These are phyloP conservation scores for Suhomyces guaymorum DNA, from an alignment of 1,139 yeast species.

Conservation along the genomic window DNA sequence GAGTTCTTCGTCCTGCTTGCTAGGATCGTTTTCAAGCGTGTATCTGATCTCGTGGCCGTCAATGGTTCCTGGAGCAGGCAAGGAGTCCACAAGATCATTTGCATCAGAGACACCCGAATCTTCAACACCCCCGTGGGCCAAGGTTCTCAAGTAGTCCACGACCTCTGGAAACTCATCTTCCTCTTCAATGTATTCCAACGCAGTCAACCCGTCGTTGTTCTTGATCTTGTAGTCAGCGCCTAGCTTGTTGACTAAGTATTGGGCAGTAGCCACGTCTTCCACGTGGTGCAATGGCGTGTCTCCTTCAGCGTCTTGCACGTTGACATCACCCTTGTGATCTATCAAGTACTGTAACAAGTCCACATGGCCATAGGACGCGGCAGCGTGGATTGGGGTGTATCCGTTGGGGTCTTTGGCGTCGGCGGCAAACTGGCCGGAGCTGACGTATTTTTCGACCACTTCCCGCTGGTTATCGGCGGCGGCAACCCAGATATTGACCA, in stretches of 20 bases:
- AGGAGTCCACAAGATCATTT: constrained; percentile 21
- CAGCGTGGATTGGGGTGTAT: constrained; percentile 95
- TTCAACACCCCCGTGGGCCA: constrained; percentile 40
- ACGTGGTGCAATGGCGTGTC: constrained; percentile 94
- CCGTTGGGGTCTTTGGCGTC: constrained; percentile 88
- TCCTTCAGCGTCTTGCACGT: constrained; percentile 83
- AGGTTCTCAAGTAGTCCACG: constrained; percentile 56
- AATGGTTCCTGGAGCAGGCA: constrained; percentile 44
- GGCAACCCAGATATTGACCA: constrained; percentile 87
- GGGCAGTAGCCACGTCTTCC: constrained; percentile 70
- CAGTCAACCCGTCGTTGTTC: constrained; percentile 74
- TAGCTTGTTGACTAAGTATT: constrained; percentile 60
- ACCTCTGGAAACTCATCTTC: constrained; percentile 86
- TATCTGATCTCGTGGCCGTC: constrained; percentile 61
- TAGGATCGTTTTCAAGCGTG: constrained; percentile 49
- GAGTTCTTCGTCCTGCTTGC: constrained; percentile 25
- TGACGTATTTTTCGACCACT: constrained; percentile 57
- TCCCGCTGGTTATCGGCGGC: constrained; percentile 79
- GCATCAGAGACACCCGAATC: constrained; percentile 15
- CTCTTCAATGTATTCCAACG: constrained; percentile 69
- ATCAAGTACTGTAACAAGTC: constrained; percentile 65
- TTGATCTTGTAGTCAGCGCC: constrained; percentile 63
- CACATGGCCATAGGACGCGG: constrained; percentile 85
- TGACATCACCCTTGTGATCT: constrained; percentile 63
- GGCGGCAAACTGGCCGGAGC: constrained; percentile 55